These are phyloP conservation scores for Dispira simplex DNA, from an alignment of 192 early-diverging fungal species.

Conservation along the genomic window DNA sequence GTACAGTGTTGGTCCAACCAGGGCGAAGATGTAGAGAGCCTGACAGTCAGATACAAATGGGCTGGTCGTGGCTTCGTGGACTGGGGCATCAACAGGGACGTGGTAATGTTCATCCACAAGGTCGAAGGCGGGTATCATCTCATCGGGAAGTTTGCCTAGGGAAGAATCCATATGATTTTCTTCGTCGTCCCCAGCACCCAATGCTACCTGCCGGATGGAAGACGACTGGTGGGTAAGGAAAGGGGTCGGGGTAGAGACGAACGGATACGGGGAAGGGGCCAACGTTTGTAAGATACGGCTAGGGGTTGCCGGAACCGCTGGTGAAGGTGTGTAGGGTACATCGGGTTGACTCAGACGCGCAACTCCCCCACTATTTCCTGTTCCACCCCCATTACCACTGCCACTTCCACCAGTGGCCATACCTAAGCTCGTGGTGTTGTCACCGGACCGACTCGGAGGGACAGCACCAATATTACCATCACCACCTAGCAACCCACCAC, in stretches of 20 bases:
- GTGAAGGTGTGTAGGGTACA: neutral
- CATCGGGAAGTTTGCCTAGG: conserved; percentile 12
- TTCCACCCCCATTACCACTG: neutral
- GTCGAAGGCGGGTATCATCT: neutral
- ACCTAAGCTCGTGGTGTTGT: neutral
- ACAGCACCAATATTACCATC: neutral
- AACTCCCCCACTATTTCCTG: no score
- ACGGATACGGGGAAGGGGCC: conserved; percentile 10
- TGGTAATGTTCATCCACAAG: neutral
- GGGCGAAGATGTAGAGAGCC: conserved; percentile 35
- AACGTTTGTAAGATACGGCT: neutral
- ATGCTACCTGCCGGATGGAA: neutral
- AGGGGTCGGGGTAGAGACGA: neutral
- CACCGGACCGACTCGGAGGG: neutral
- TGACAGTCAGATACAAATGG: conserved; percentile 49
- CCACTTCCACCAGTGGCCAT: neutral
- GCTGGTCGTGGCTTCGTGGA: conserved; percentile 14
- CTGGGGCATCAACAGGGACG: conserved; percentile 6
- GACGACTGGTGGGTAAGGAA: neutral
- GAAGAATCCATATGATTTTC: conserved; percentile 7
- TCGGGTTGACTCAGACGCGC: no score
- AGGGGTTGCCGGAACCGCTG: neutral
- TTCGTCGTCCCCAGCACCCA: neutral
- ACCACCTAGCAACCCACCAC: neutral
- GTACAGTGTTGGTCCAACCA: conserved; percentile 14